Conservation (phyloP, 352 stramenopile species). For the Pilasporangium apinafurcum region DNA sequence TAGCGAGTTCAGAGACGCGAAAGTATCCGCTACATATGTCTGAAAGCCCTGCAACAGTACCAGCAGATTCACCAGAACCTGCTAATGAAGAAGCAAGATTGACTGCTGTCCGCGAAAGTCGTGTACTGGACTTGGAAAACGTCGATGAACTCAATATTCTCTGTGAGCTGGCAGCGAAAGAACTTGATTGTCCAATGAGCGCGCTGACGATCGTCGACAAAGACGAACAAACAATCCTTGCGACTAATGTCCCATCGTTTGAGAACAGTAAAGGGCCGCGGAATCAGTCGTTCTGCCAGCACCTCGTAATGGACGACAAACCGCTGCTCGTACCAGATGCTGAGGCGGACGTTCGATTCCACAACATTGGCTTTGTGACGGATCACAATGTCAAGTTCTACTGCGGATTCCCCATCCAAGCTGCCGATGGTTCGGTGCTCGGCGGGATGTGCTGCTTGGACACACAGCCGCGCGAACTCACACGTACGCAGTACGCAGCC, state of each 20-base stretch:
- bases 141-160: conserved; percentile 56
- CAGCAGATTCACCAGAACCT: conserved; percentile 23
- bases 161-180: conserved; percentile 42
- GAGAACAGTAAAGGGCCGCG: conserved; percentile 9
- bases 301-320: conserved; percentile 28
- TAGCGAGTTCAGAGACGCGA: conserved; percentile 2
- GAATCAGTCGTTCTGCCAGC: conserved; percentile 25
- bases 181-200: conserved; percentile 47
- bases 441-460: conserved; percentile 37
- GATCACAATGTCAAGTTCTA: conserved; percentile 25
- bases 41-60: too few relatives aligned
- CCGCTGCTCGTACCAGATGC: conserved; percentile 44
- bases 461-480: conserved; percentile 20
- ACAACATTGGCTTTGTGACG: conserved; percentile 12
- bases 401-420: conserved; percentile 24
- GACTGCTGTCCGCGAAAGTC: conserved; percentile 24
- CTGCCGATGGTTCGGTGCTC: conserved; percentile 9
- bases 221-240: conserved; percentile 33
- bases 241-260: conserved; percentile 16
- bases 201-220: conserved; percentile 53
- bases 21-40: conserved; percentile 2
- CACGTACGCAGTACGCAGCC: conserved; percentile 15
- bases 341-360: conserved; percentile 48
- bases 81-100: conserved; percentile 32
- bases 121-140: conserved; percentile 29